These are phyloP conservation scores for Fusarium buharicum DNA, from an alignment of 2,329 filamentous ascomycete species.

Conservation along the genomic window DNA sequence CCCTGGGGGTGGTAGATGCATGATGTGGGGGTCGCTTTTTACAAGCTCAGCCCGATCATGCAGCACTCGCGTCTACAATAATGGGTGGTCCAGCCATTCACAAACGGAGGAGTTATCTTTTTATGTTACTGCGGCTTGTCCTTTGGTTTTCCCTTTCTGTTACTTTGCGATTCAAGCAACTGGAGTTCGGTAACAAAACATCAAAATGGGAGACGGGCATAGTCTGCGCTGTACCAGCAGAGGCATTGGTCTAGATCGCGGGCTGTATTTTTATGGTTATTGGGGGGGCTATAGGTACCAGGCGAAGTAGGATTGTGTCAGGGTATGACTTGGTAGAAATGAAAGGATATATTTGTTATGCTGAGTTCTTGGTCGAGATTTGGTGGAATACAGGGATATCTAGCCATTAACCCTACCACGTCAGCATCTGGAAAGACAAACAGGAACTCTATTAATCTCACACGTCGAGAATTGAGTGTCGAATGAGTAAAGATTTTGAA, in stretches of 20 bases:
- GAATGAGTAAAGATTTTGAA: no score
- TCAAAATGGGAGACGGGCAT: conserved; percentile 21
- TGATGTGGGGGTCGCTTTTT: conserved; percentile 7
- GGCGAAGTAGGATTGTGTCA: conserved; percentile 16
- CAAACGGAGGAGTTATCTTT: conserved; percentile 17
- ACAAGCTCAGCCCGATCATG: conserved; percentile 7
- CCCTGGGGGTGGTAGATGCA: conserved; percentile 40
- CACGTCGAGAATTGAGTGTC: no score
- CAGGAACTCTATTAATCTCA: no score
- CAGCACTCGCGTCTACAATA: background rate
- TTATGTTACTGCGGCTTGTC: conserved; percentile 10
- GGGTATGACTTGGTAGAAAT: conserved; percentile 22
- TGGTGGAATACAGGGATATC: conserved; percentile 6
- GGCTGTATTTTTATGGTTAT: conserved; percentile 22
- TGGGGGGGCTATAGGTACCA: background rate
- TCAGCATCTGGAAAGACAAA: conserved; percentile 5
- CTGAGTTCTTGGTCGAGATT: conserved; percentile 16
- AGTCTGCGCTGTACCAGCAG: conserved; percentile 12
- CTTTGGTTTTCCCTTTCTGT: conserved; percentile 12
- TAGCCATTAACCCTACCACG: background rate
- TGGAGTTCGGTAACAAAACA: conserved; percentile 40
- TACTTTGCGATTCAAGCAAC: conserved; percentile 20
- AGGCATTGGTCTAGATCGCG: background rate
- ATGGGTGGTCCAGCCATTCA: background rate
- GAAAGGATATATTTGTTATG: conserved; percentile 16